Percentiles rank a stretch among this genome's conserved stretches.
Evolutionary conservation across 176 grass and related monocot species (phyloP).

Genomic region (Cymbopogon citratus): DNA sequence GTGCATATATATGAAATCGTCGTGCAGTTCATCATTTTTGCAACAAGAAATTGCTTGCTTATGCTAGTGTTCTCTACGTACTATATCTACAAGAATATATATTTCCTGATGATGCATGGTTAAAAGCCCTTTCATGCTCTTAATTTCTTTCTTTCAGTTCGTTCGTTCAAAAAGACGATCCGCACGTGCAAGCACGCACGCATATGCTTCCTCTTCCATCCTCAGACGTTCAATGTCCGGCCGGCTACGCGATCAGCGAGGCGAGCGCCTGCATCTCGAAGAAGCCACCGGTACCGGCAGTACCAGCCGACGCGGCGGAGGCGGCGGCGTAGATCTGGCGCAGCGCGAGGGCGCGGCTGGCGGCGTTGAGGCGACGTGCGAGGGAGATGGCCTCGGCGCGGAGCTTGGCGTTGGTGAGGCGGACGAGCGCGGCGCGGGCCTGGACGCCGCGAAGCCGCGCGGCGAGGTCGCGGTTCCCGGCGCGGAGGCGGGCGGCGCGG

Average conservation of each 20-base stretch:
- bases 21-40: too few species aligned
- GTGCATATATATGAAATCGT: too few species aligned
- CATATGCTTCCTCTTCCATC: not conserved
- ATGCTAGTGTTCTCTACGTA: too few species aligned
- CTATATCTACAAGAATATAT: too few species aligned
- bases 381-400: slow-evolving; percentile 31
- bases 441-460: slow-evolving; percentile 9
- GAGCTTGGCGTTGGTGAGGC: slow-evolving; percentile 34
- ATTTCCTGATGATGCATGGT: too few species aligned
- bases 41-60: too few species aligned
- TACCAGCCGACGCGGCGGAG: not conserved
- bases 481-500: slow-evolving; percentile 26
- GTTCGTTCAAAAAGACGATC: not conserved
- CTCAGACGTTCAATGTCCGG: not conserved
- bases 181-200: too few species aligned
- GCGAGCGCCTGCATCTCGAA: slow-evolving; percentile 46
- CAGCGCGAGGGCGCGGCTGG: slow-evolving; percentile 30
- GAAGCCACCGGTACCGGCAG: not conserved
- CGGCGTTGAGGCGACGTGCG: slow-evolving; percentile 38
- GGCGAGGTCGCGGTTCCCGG: slow-evolving; percentile 33
- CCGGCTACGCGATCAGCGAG: slow-evolving; percentile 47
- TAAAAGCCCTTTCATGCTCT: too few species aligned
- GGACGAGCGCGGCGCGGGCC: slow-evolving; percentile 25
- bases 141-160: too few species aligned
- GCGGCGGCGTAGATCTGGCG: slow-evolving; percentile 29